Percentiles rank a stretch among this genome's conserved stretches.
These are phyloP conservation scores for Diaporthe aspalathi DNA, from an alignment of 2,329 filamentous ascomycete genomes.

Conservation along the genomic window DNA sequence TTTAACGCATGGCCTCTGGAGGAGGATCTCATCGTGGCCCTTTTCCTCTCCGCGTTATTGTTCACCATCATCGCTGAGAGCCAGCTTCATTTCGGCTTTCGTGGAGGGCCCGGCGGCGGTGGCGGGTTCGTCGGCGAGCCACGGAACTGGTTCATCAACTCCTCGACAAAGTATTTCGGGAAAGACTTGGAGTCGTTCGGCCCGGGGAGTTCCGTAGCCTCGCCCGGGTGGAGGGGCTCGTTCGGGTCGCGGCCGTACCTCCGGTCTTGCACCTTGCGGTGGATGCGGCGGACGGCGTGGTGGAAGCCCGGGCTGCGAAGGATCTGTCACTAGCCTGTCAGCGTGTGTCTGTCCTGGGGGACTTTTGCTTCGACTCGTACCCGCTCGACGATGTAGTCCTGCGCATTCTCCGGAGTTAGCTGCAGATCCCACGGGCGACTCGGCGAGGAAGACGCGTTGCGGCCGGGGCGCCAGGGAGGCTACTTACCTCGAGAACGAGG, in stretches of 20 bases:
- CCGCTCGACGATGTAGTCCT: slow-evolving; percentile 42
- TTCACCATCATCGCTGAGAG: no score
- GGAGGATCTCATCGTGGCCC: fast-evolving
- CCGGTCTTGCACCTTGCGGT: slow-evolving; percentile 60
- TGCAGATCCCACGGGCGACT: not conserved
- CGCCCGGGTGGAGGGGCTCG: slow-evolving; percentile 62
- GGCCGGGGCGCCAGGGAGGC: not conserved
- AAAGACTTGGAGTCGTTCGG: slow-evolving; percentile 51
- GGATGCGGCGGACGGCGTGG: slow-evolving; percentile 63
- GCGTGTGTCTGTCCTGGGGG: not conserved
- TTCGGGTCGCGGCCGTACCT: slow-evolving; percentile 62
- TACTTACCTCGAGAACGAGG: slow-evolving; percentile 20
- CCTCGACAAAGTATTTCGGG: slow-evolving; percentile 60
- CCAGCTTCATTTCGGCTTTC: slow-evolving; percentile 31
- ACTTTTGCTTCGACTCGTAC: slow-evolving; percentile 20
- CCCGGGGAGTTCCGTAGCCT: slow-evolving; percentile 55
- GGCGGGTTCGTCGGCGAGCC: slow-evolving; percentile 57
- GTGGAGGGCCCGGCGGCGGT: slow-evolving; percentile 33
- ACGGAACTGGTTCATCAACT: slow-evolving; percentile 62
- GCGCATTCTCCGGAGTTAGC: not conserved
- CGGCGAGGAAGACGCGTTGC: no score
- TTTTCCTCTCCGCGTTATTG: not conserved
- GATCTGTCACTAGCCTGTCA: slow-evolving; percentile 51
- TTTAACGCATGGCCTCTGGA: not conserved
- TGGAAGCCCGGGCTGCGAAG: slow-evolving; percentile 64